A percentile compares a stretch with the other conserved stretches of the same genome.
These are phyloP conservation scores for Calycina herbarum DNA, from an alignment of 2,329 filamentous ascomycete genomes.

Conservation along the genomic window DNA sequence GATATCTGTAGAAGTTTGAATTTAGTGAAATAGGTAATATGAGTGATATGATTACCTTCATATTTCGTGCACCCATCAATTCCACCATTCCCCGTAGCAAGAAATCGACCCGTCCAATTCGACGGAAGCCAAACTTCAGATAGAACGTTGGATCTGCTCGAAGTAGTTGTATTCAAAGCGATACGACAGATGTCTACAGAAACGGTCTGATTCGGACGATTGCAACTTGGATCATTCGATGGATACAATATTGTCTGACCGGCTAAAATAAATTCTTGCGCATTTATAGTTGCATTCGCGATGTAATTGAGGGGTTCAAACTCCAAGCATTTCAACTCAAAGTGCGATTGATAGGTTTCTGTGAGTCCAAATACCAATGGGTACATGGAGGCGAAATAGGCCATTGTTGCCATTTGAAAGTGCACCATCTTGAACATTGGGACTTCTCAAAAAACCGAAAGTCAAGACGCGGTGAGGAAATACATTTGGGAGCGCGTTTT, in stretches of 20 bases:
- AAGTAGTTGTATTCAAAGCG: constrained; percentile 23
- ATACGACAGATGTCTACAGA: constrained; percentile 26
- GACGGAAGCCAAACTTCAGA: constrained; percentile 36
- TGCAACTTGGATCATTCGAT: constrained; percentile 19
- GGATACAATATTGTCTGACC: constrained; percentile 16
- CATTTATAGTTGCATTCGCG: constrained; percentile 17
- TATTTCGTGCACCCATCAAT: constrained; percentile 29
- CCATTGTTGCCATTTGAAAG: neutral
- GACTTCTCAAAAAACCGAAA: neutral
- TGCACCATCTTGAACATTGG: neutral
- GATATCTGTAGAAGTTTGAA: constrained; percentile 24
- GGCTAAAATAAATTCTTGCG: constrained; percentile 15
- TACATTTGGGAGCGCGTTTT: neutral
- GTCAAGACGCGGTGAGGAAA: neutral
- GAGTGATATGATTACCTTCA: neutral
- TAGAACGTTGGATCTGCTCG: constrained; percentile 17
- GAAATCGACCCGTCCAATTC: constrained; percentile 43
- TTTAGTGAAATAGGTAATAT: neutral
- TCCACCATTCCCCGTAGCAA: constrained; percentile 39
- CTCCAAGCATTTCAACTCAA: constrained; percentile 11
- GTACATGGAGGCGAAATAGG: neutral
- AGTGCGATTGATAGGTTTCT: neutral
- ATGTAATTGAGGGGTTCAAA: constrained; percentile 22
- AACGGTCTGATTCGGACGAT: constrained; percentile 19
- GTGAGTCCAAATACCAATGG: neutral